These are phyloP conservation scores for Penicillium sumatraense DNA, from an alignment of 2,329 filamentous ascomycete species.

Conservation along the genomic window DNA sequence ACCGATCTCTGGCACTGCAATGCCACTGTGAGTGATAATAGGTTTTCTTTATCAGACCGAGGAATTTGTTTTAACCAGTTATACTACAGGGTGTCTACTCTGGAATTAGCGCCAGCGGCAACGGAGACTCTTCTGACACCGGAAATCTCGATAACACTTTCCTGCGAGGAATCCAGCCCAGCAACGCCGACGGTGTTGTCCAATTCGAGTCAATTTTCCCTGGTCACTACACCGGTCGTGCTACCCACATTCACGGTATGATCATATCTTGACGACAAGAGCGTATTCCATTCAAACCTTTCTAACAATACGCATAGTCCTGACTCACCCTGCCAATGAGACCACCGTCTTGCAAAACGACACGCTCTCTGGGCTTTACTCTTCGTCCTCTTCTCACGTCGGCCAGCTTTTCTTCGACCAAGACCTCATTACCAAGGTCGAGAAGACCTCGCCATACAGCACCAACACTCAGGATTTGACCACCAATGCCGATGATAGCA, in stretches of 20 bases:
- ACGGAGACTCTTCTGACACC: slow-evolving; percentile 43
- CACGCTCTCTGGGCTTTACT: slow-evolving; percentile 53
- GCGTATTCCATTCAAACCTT: neutral
- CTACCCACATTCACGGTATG: slow-evolving; percentile 42
- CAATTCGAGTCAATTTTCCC: slow-evolving; percentile 51
- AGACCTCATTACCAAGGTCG: slow-evolving; percentile 58
- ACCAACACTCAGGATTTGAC: slow-evolving; percentile 55
- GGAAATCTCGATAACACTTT: slow-evolving; percentile 49
- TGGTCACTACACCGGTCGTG: slow-evolving; percentile 50
- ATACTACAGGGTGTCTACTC: slow-evolving; percentile 42
- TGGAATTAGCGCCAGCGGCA: slow-evolving; percentile 41
- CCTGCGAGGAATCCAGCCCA: slow-evolving; percentile 51
- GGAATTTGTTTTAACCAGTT: neutral
- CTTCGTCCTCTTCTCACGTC: slow-evolving; percentile 58
- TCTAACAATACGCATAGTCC: slow-evolving; percentile 19
- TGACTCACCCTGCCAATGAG: slow-evolving; percentile 36
- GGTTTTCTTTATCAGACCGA: too few species aligned
- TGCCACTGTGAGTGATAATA: slow-evolving; percentile 32
- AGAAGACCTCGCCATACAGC: slow-evolving; percentile 52
- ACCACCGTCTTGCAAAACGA: slow-evolving; percentile 52
- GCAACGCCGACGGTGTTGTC: slow-evolving; percentile 47
- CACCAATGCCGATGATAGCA: slow-evolving; percentile 56
- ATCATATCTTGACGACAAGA: neutral
- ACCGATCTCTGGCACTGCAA: slow-evolving; percentile 50
- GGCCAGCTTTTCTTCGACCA: slow-evolving; percentile 70